These are phyloP conservation scores for Trichoderma breve DNA, from an alignment of 2,329 filamentous ascomycete species.

Conservation along the genomic window DNA sequence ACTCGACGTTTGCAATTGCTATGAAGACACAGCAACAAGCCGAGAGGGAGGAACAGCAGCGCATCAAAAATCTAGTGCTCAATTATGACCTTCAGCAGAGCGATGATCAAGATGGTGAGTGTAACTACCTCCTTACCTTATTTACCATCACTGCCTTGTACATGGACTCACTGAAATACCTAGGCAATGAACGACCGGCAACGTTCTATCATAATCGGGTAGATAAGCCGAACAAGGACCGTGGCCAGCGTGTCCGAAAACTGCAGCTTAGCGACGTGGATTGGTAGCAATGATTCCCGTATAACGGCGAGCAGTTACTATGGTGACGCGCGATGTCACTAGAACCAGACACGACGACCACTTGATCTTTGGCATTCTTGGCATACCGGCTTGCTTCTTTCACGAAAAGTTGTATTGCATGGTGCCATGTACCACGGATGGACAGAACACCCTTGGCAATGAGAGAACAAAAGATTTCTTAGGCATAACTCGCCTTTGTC, in stretches of 20 bases:
- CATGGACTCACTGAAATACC: conserved; percentile 48
- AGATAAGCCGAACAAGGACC: conserved; percentile 59
- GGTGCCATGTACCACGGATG: neutral
- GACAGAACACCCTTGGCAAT: neutral
- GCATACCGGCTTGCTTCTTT: neutral
- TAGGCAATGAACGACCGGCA: conserved; percentile 50
- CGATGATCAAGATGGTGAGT: conserved; percentile 74
- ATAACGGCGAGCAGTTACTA: neutral
- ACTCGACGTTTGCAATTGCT: conserved; percentile 91
- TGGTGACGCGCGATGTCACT: neutral
- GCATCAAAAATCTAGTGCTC: conserved; percentile 95
- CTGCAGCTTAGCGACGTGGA: conserved; percentile 96
- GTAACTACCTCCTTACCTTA: conserved; percentile 33
- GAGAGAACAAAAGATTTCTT: neutral
- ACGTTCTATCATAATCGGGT: conserved; percentile 53
- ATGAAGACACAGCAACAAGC: conserved; percentile 96
- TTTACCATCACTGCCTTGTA: conserved; percentile 14
- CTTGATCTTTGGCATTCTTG: neutral
- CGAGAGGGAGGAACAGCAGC: conserved; percentile 92
- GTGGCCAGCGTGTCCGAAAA: conserved; percentile 81
- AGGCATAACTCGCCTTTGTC: neutral
- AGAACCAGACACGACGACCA: neutral
- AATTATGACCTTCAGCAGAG: conserved; percentile 91
- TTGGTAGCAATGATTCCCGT: conserved; percentile 61
- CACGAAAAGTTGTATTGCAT: neutral